Percentiles rank a stretch among this genome's conserved stretches.
These are phyloP conservation scores for Lepiota brunneoincarnata DNA, from an alignment of 768 basidiomycete species.

Conservation along the genomic window DNA sequence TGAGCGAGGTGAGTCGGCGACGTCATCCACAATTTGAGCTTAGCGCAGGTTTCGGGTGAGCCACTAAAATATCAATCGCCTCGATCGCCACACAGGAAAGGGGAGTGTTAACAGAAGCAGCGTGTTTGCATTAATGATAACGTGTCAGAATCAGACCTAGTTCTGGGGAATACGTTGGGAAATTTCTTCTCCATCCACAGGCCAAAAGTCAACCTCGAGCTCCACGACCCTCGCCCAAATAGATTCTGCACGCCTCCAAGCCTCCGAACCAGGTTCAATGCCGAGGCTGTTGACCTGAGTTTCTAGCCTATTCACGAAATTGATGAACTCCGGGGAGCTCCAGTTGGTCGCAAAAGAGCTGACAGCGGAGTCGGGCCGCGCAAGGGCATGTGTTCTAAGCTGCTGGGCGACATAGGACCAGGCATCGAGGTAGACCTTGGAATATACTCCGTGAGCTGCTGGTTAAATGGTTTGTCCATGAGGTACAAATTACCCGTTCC, in stretches of 20 bases:
- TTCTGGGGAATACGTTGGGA: neutral
- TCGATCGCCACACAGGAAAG: neutral
- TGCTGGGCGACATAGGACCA: constrained; percentile 52
- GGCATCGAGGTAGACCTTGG: constrained; percentile 65
- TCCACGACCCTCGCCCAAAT: constrained; percentile 60
- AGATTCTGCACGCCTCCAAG: constrained; percentile 39
- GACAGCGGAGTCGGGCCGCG: constrained; percentile 28
- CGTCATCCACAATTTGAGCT: constrained; percentile 5
- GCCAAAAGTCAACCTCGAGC: constrained; percentile 63
- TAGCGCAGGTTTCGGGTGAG: neutral
- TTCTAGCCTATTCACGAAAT: constrained; percentile 50
- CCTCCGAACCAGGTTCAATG: constrained; percentile 31
- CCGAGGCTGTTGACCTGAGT: constrained; percentile 43
- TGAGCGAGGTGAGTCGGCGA: neutral
- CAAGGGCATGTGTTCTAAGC: neutral
- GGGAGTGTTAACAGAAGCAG: neutral
- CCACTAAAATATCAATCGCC: neutral
- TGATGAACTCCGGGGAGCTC: constrained; percentile 51
- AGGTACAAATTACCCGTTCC: constrained; percentile 53
- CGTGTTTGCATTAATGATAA: neutral
- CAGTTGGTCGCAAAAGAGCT: constrained; percentile 58
- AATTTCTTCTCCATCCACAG: constrained; percentile 35
- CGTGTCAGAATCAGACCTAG: neutral
- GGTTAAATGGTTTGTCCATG: neutral
- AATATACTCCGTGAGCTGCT: neutral